A percentile compares a stretch with the other conserved stretches of the same genome.
Evolutionary conservation across 257 asterid genomes (phyloP).

Genomic region (Schizonepeta tenuifolia): DNA sequence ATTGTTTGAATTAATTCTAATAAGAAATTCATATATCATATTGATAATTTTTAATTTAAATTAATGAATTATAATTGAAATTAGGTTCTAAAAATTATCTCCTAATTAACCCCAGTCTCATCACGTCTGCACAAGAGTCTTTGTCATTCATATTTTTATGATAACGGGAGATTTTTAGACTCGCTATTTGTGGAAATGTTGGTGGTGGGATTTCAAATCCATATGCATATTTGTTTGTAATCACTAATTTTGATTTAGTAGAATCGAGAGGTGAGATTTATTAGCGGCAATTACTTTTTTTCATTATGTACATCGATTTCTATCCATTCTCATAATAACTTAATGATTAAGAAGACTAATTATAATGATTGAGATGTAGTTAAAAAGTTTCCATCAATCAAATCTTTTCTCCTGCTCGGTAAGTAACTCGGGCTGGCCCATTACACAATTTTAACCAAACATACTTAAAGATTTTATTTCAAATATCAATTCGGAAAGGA

Average conservation of each 20-base stretch:
- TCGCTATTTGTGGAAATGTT: no score
- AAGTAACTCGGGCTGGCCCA: not conserved
- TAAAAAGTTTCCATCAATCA: slow-evolving; percentile 32
- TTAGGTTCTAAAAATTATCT: no score
- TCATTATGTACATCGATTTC: slow-evolving; percentile 6
- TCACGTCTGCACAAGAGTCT: no score
- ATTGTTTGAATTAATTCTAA: no score
- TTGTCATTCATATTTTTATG: no score
- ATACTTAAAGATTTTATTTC: not conserved
- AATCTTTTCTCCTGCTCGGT: slow-evolving; percentile 15
- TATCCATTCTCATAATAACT: slow-evolving; percentile 24
- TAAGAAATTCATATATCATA: no score
- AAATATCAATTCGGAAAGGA: no score
- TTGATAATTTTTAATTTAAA: no score
- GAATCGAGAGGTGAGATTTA: not conserved
- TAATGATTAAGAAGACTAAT: slow-evolving; percentile 11
- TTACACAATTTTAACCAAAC: not conserved
- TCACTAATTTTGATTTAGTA: not conserved
- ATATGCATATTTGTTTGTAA: not conserved
- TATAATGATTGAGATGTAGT: slow-evolving; percentile 20
- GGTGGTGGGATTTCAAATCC: not conserved
- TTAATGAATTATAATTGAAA: no score
- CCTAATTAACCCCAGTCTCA: no score
- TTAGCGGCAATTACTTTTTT: not conserved
- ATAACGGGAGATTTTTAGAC: no score